phyloP scores from a whole-genome alignment of 768 basidiomycete genomes.

The Boletellus ananiceps region DNA sequence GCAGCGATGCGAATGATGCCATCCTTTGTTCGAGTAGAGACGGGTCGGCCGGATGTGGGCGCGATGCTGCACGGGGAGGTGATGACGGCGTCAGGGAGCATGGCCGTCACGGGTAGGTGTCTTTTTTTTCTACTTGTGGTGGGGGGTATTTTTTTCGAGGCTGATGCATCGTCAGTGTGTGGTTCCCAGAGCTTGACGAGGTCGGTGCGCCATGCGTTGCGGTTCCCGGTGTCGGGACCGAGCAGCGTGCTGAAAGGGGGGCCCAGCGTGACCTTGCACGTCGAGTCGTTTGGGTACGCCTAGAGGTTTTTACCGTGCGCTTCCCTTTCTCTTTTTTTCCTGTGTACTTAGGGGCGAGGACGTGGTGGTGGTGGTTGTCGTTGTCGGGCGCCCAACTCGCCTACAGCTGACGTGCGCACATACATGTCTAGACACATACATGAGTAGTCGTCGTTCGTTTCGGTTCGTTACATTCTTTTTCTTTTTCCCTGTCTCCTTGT shows the following conservation, averaged over 20 bases:
- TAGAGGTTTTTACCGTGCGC: slow-evolving; percentile 4
- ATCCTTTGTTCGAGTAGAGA: slow-evolving; percentile 24
- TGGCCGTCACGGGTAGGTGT: slow-evolving; percentile 47
- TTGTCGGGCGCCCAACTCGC: no score
- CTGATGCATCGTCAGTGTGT: slow-evolving; percentile 36
- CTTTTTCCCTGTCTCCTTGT: no score
- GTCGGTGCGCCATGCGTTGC: slow-evolving; percentile 38
- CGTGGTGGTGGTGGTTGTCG: no score
- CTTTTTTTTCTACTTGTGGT: background rate
- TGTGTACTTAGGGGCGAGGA: no score
- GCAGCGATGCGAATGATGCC: background rate
- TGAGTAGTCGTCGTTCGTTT: no score
- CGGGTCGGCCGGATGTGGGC: slow-evolving; percentile 42
- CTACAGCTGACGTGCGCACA: no score
- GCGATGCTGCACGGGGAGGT: slow-evolving; percentile 37
- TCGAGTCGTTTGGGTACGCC: slow-evolving; percentile 41
- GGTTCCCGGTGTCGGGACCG: slow-evolving; percentile 31
- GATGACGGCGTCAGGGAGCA: slow-evolving; percentile 29
- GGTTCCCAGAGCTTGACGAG: slow-evolving; percentile 40
- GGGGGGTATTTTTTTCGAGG: no score
- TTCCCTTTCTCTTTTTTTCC: no score
- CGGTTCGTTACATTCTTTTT: no score
- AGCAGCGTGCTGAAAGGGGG: slow-evolving; percentile 30
- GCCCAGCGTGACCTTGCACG: slow-evolving; percentile 36
- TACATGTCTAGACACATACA: no score